Evolutionary conservation across 2,329 filamentous ascomycete genomes (phyloP).

Genomic region (Ascochyta pisi): DNA sequence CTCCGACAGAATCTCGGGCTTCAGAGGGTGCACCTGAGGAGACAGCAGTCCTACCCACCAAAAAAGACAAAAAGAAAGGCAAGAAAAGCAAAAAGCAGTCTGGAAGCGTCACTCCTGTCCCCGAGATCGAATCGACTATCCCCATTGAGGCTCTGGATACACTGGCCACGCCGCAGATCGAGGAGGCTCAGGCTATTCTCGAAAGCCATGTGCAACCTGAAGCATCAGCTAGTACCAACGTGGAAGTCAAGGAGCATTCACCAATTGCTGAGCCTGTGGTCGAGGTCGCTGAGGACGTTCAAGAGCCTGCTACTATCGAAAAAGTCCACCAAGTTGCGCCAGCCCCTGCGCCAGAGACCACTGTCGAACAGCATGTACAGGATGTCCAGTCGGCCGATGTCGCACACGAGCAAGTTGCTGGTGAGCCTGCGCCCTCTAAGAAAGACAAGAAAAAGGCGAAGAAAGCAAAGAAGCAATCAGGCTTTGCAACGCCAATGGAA

Average conservation of each 20-base stretch:
- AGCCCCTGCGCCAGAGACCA: neutral
- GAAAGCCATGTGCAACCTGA: neutral
- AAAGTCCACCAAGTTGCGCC: neutral
- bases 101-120: constrained; percentile 18
- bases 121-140: constrained; percentile 6
- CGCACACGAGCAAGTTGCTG: neutral
- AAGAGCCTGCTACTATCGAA: neutral
- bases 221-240: neutral
- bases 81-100: constrained; percentile 35
- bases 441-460: constrained; percentile 36
- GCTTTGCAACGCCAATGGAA: constrained; percentile 17
- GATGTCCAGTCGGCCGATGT: neutral
- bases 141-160: neutral
- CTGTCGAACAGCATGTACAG: neutral
- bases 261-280: neutral
- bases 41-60: constrained; percentile 11
- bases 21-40: neutral
- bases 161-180: constrained; percentile 1
- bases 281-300: neutral
- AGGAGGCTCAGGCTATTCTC: constrained; percentile 1
- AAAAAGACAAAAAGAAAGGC: constrained; percentile 32
- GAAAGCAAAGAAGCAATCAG: constrained; percentile 26
- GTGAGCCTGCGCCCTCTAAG: constrained; percentile 22
- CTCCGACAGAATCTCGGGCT: neutral
- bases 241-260: neutral